Evolutionary conservation across 331 rosid genomes (phyloP), one percentile per base, ranked within the genome.

Genomic region (Acacia pycnantha): DNA sequence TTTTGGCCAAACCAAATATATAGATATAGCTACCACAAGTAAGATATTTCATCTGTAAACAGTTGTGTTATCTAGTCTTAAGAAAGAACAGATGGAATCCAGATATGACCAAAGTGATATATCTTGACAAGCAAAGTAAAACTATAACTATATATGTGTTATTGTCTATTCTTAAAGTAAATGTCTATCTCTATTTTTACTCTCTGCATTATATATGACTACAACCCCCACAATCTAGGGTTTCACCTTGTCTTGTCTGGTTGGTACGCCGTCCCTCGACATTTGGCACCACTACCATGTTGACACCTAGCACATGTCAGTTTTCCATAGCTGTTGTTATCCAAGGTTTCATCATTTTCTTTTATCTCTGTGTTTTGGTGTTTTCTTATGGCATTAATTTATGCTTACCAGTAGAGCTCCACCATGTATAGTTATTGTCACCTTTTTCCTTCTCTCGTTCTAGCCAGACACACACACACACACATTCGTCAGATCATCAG

Each of bases 201-300:
- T 35, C 48, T 35, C 18, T 16, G 46, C 70, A 31, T 21, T 50
- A 54, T 48, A 18, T 1, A 67, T 19, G 27, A 19, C n/a, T n/a
- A n/a, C 16, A 12, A 5, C 40, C 69, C 71, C 43, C 5, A 76
- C 84, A 74, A 67, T 47, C 40, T 74, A 84, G 81, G 84, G 65
- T 77, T 64, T 46, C 59, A 22, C 26, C 41, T 72, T 46, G 22
- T 46, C 56, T 24, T 72, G 58, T 71, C 14, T 87, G 87, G 83
- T 84, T 85, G 89, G 91, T 88, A 91, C 84, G 93, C 97, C 95
- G 93, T 87, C 98, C 95, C 81, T 85, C 73, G 59, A 85, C 86
- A 90, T 71, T 83, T 90, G 89, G 86, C 88, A 82, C 95, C 94
- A 80, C 47, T 79, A 58, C 5, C 59, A 66, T 43, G 2, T 22